Evolutionary conservation across 495 filamentous ascomycete species (phyloP), one percentile per base, ranked within the genome.

Genomic region (Oidiodendron maius): DNA sequence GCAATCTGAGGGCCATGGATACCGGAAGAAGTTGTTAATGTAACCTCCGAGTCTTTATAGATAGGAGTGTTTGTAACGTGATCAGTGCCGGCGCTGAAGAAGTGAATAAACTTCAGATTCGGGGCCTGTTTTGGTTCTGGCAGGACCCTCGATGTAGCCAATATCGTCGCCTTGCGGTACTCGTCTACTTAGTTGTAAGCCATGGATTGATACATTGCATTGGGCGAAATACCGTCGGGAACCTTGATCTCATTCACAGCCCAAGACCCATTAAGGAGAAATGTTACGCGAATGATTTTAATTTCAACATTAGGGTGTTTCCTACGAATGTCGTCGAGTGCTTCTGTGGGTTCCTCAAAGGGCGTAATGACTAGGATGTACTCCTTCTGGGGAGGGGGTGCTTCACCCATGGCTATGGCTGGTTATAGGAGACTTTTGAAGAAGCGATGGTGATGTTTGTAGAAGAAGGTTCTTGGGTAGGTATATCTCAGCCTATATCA

Each of bases 1-100:
- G 87, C 72, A 47, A 95, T 95, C 48, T 89, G 86, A 0, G 90
- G 88, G 57, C 84, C 86, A 55, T 90, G 86, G 41, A 93, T 78
- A 13, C 88, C 88, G 17, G 78, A 84, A 30, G 83, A 79, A 4
- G 84, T 90, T 18, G 82, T 83, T 41, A 95, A 72, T 0, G 73
- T 64, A 42, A 91, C 75, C 12, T 80, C 56, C 11, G 78, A 80
- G 15, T 81, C 70, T 23, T 62, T 81, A 52, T 85, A 83, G 1
- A 91, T 68, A 3, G 84, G 84, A 26, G 77, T 56, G 3, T 78
- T 56, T 22, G 78, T 45, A 6, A 90, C 54, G 48, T 82, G 82
- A 58, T 95, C 87, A 10, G 78, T 74, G 1, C 89, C 89, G 4
- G 89, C 89, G 38, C 77, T 83, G 58, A 81, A 72, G 20, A 89